Percentiles rank a stretch among this genome's conserved stretches.
Evolutionary conservation across 768 basidiomycete species (phyloP).

Genomic region (Trametopsis cervina): DNA sequence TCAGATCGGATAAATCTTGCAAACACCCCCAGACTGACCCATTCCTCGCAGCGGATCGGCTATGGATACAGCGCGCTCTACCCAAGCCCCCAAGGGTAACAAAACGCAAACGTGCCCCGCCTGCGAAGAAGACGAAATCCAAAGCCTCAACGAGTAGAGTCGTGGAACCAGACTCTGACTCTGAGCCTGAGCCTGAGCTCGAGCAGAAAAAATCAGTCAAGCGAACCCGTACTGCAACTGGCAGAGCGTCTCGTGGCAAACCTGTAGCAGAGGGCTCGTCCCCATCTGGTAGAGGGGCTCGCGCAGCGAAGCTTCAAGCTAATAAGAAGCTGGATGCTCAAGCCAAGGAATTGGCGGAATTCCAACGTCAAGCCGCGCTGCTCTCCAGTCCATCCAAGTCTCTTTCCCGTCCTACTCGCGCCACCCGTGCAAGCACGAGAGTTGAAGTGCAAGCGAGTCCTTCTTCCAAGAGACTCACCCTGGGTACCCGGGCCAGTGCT

Average conservation of each 20-base stretch:
- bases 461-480: constrained; percentile 19
- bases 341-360: constrained; percentile 59
- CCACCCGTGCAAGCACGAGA: constrained; percentile 9
- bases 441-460: background rate
- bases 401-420: constrained; percentile 12
- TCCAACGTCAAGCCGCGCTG: constrained; percentile 43
- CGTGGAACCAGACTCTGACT: constrained; percentile 18
- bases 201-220: constrained; percentile 8
- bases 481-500: constrained; percentile 61
- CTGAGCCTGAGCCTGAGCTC: constrained; percentile 13
- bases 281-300: constrained; percentile 37
- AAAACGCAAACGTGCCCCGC: constrained; percentile 33
- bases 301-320: constrained; percentile 66
- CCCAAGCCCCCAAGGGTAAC: constrained; percentile 38
- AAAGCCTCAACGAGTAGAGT: constrained; percentile 16
- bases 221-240: constrained; percentile 6
- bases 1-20: no score
- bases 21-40: no score
- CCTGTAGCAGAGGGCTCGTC: constrained; percentile 10
- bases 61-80: constrained; percentile 78
- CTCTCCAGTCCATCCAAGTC: constrained; percentile 11
- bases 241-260: constrained; percentile 9
- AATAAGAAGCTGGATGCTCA: constrained; percentile 64
- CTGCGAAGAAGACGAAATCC: constrained; percentile 18
- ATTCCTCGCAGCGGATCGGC: constrained; percentile 57